A percentile compares a stretch with the other conserved stretches of the same genome.
phyloP scores from a whole-genome alignment of 2,329 filamentous ascomycete species.

The Nemania sp. region DNA sequence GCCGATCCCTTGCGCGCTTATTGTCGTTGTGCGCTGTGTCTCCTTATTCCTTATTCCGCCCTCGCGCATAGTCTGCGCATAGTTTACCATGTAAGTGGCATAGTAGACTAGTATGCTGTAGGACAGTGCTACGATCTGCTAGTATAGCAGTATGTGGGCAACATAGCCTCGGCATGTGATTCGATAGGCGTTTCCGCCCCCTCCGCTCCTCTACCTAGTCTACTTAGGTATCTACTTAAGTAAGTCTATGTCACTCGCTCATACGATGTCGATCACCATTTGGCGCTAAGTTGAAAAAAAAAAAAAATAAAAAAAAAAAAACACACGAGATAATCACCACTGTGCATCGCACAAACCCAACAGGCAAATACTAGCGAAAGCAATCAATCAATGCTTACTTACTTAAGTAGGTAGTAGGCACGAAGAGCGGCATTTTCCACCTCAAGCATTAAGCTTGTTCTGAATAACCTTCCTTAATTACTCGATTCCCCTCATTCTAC shows the following conservation, averaged over 20 bases:
- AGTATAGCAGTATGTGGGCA: background rate
- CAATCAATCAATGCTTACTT: too few relatives aligned
- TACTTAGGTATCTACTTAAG: too few relatives aligned
- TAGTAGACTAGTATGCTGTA: too few relatives aligned
- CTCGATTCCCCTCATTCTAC: background rate
- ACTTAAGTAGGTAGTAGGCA: too few relatives aligned
- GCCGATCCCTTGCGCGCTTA: slow-evolving; percentile 22
- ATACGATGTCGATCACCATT: slow-evolving; percentile 28
- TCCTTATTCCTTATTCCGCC: too few relatives aligned
- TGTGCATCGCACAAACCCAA: background rate
- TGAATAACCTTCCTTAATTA: background rate
- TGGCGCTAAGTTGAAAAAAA: slow-evolving; percentile 5
- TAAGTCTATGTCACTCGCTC: slow-evolving; percentile 18
- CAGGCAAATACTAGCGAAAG: too few relatives aligned
- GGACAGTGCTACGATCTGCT: background rate
- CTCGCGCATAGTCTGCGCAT: too few relatives aligned
- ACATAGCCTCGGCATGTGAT: slow-evolving; percentile 23
- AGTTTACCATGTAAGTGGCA: too few relatives aligned
- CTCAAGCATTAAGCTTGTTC: background rate
- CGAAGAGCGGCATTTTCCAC: background rate
- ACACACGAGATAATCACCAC: slow-evolving; percentile 6
- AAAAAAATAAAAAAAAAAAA: too few relatives aligned
- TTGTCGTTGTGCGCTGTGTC: too few relatives aligned
- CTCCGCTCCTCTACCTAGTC: background rate
- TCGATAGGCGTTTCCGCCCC: slow-evolving; percentile 9